These are phyloP conservation scores for Friedmanniomyces endolithicus DNA, from an alignment of 495 filamentous ascomycete genomes.

Conservation along the genomic window DNA sequence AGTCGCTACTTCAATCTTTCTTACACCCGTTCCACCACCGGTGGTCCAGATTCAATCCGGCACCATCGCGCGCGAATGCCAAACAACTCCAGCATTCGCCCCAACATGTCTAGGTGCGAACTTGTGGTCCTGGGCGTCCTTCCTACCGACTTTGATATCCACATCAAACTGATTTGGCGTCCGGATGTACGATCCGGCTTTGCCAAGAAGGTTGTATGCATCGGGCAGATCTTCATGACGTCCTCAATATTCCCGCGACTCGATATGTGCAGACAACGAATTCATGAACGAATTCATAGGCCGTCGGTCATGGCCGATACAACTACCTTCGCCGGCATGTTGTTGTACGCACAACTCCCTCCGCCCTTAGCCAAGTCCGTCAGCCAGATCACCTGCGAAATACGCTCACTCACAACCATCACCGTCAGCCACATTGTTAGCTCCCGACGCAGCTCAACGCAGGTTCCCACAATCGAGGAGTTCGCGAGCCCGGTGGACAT, in stretches of 20 bases:
- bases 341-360: not conserved
- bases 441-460: too few relatives aligned
- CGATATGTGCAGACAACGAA: not conserved
- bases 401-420: too few relatives aligned
- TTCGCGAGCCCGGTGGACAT: too few relatives aligned
- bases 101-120: not conserved
- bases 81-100: not conserved
- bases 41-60: too few relatives aligned
- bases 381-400: too few relatives aligned
- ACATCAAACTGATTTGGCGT: not conserved
- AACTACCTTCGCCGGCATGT: not conserved
- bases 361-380: too few relatives aligned
- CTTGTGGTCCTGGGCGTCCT: not conserved
- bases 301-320: not conserved
- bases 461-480: too few relatives aligned
- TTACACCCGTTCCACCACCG: too few relatives aligned
- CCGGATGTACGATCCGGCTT: not conserved
- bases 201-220: not conserved
- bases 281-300: not conserved
- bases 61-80: too few relatives aligned
- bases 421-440: too few relatives aligned
- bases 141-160: not conserved
- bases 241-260: not conserved
- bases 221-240: not conserved
- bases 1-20: too few relatives aligned